phyloP scores from a whole-genome alignment of 108 stramenopile species.

The Phaeodactylum tricornutum region DNA sequence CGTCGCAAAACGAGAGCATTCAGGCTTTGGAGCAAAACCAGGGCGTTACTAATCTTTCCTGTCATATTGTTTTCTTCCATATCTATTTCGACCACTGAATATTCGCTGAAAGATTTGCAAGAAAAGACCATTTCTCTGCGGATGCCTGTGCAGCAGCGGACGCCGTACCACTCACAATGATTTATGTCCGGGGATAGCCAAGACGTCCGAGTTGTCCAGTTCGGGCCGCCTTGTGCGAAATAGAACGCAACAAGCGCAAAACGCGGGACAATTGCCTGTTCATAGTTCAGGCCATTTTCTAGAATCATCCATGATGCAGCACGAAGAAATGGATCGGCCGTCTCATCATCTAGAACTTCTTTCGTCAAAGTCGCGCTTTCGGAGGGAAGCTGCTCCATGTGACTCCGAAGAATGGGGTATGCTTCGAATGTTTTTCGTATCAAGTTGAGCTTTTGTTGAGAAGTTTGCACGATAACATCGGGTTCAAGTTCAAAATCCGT shows the following conservation, averaged over 20 bases:
- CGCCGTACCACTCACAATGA: constrained; percentile 33
- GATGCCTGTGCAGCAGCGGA: constrained; percentile 9
- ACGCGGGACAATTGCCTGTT: constrained; percentile 5
- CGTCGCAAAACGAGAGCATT: constrained; percentile 7
- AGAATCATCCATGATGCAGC: constrained; percentile 14
- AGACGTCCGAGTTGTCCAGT: constrained; percentile 21
- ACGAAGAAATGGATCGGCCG: background rate
- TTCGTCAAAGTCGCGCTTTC: too few relatives aligned
- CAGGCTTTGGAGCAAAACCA: constrained; percentile 9
- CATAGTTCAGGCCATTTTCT: background rate
- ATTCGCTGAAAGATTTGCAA: background rate
- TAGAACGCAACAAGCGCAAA: constrained; percentile 28
- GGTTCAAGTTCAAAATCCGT: background rate
- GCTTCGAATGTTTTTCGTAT: too few relatives aligned
- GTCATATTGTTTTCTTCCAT: constrained; percentile 21
- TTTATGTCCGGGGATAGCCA: constrained; percentile 23
- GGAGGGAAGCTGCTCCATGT: too few relatives aligned
- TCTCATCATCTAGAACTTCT: too few relatives aligned
- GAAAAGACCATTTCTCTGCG: too few relatives aligned
- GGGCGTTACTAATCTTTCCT: constrained; percentile 18
- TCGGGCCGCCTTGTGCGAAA: constrained; percentile 19
- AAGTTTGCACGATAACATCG: too few relatives aligned
- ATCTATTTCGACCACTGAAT: constrained; percentile 9
- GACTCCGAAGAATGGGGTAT: too few relatives aligned
- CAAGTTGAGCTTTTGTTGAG: too few relatives aligned